These are phyloP conservation scores for Endocalyx cinctus DNA, from an alignment of 2,329 filamentous ascomycete species.

Conservation along the genomic window DNA sequence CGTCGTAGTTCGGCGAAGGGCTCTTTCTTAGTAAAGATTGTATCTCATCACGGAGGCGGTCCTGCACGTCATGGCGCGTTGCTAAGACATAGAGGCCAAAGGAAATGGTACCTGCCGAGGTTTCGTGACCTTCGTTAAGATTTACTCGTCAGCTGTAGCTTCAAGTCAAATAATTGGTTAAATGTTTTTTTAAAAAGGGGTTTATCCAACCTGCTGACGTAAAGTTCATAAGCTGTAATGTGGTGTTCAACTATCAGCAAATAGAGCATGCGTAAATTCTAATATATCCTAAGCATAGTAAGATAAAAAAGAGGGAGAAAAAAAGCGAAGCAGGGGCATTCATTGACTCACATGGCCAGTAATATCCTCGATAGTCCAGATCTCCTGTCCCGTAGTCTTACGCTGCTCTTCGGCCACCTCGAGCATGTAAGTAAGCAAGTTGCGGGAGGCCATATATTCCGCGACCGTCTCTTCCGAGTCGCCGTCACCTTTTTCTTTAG, in stretches of 20 bases:
- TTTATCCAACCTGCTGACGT: slow-evolving; percentile 18
- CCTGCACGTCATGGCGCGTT: slow-evolving; percentile 26
- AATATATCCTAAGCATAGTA: too few relatives aligned
- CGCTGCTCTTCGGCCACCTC: slow-evolving; percentile 17
- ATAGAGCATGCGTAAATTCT: too few relatives aligned
- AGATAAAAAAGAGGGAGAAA: too few relatives aligned
- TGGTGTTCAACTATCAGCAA: too few relatives aligned
- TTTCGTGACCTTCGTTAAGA: slow-evolving; percentile 28
- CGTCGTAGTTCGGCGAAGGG: slow-evolving; percentile 17
- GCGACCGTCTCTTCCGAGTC: slow-evolving; percentile 15
- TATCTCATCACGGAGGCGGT: slow-evolving; percentile 28
- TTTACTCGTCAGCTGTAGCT: neutral
- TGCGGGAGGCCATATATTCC: slow-evolving; percentile 16
- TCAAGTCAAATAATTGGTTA: too few relatives aligned
- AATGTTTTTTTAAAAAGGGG: slow-evolving; percentile 18
- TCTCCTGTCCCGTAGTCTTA: slow-evolving; percentile 16
- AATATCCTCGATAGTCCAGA: slow-evolving; percentile 28
- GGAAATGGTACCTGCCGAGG: slow-evolving; percentile 25
- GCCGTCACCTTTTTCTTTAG: too few relatives aligned
- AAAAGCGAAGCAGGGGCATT: neutral
- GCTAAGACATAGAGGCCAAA: slow-evolving; percentile 30
- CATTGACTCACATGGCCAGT: slow-evolving; percentile 23
- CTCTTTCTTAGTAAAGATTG: slow-evolving; percentile 8
- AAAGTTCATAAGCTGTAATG: slow-evolving; percentile 16
- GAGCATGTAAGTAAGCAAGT: slow-evolving; percentile 27